These are phyloP conservation scores for Flaveria robusta DNA, from an alignment of 129 eudicot species.

Conservation along the genomic window DNA sequence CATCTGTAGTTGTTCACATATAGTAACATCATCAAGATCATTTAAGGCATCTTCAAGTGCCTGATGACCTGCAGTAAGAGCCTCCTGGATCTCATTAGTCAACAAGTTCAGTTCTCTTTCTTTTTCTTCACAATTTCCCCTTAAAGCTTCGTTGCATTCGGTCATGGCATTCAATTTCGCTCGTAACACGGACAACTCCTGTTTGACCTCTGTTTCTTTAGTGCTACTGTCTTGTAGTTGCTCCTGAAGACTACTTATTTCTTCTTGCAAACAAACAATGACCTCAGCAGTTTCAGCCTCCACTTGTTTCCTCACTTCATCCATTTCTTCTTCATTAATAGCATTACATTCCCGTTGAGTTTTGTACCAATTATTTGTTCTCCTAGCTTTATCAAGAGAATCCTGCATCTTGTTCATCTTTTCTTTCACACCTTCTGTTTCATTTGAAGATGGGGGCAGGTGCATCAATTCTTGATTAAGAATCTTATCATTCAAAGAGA, in stretches of 20 bases:
- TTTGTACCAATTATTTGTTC: conserved; percentile 60
- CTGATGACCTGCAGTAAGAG: conserved; percentile 63
- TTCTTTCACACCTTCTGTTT: conserved; percentile 51
- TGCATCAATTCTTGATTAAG: conserved; percentile 38
- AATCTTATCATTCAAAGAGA: conserved; percentile 48
- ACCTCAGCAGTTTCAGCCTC: conserved; percentile 99
- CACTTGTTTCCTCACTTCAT: conserved; percentile 77
- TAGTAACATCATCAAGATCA: conserved; percentile 50
- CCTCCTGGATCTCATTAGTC: conserved; percentile 61
- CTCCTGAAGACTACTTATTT: conserved; percentile 70
- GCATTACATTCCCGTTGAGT: conserved; percentile 55
- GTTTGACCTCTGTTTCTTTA: conserved; percentile 56
- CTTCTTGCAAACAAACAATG: conserved; percentile 93
- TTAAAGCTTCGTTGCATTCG: conserved; percentile 46
- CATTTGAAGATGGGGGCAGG: conserved; percentile 36
- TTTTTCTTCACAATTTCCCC: conserved; percentile 48
- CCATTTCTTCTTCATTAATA: conserved; percentile 79
- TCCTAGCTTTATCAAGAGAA: conserved; percentile 86
- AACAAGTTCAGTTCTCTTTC: conserved; percentile 47
- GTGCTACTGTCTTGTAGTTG: conserved; percentile 48
- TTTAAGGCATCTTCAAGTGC: conserved; percentile 60
- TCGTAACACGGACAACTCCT: conserved; percentile 41
- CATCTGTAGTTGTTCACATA: conserved; percentile 63
- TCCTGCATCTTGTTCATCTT: conserved; percentile 75
- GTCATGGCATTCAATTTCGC: conserved; percentile 36